These are phyloP conservation scores for Verticillium nubilum DNA, from an alignment of 2,329 filamentous ascomycete species.

Conservation along the genomic window DNA sequence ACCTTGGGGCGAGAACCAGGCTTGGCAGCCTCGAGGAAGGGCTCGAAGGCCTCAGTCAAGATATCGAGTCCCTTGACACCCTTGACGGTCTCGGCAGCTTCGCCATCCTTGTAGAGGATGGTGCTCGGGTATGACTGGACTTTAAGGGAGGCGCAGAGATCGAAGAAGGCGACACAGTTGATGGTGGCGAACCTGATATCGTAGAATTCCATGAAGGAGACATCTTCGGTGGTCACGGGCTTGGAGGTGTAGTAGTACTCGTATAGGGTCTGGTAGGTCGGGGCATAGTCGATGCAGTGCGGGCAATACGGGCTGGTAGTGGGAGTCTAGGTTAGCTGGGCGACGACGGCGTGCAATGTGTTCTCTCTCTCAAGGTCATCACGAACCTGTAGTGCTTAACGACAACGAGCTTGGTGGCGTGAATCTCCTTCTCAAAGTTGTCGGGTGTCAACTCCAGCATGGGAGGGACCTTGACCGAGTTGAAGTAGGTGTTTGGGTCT, in stretches of 20 bases:
- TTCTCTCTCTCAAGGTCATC: neutral
- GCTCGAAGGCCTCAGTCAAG: conserved; percentile 69
- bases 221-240: conserved; percentile 51
- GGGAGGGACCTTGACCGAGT: conserved; percentile 61
- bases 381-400: conserved; percentile 64
- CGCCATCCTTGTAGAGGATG: conserved; percentile 73
- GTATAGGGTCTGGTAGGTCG: conserved; percentile 85
- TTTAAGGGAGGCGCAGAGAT: conserved; percentile 65
- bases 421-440: conserved; percentile 52
- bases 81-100: conserved; percentile 54
- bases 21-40: conserved; percentile 67
- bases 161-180: conserved; percentile 79
- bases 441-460: conserved; percentile 54
- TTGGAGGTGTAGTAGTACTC: conserved; percentile 92
- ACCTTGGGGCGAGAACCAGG: conserved; percentile 72
- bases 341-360: conserved; percentile 2
- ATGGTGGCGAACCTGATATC: conserved; percentile 82
- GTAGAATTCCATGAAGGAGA: conserved; percentile 73
- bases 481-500: conserved; percentile 50
- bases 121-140: conserved; percentile 73
- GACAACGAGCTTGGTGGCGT: conserved; percentile 46
- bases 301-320: conserved; percentile 49
- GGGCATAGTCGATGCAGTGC: conserved; percentile 76
- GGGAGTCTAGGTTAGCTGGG: conserved; percentile 16
- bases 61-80: conserved; percentile 63